Evolutionary conservation across 78 protist genomes (phyloP), one percentile per base, ranked within the genome.

Genomic region (Goniomonas avonlea): DNA sequence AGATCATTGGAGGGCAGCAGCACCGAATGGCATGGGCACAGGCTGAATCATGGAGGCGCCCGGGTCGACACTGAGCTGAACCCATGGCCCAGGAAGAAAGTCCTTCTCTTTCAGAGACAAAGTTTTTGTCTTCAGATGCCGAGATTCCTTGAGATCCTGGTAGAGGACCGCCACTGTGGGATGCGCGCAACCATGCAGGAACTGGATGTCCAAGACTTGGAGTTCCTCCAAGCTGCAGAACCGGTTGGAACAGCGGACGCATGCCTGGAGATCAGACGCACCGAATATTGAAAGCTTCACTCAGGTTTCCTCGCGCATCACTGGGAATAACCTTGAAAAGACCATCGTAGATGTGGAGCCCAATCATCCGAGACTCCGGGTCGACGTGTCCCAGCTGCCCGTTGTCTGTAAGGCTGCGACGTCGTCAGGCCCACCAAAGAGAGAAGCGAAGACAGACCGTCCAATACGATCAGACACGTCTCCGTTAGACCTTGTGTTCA

Each of bases 101-200:
- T 90, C 95, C 65, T 82, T 55, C 61, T 63, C 82, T n/a, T 13
- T 21, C 20, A 69, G 13, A 8, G 5, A 4, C 66, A 76, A 25
- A 50, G 58, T 61, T 77, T 88, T 86, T 34, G 95, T 90, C 39
- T 41, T 61, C 17, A 90, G 20, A 58, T 84, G 85, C 31, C 77
- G 60, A 29, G 35, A 35, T 13, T 82, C 88, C 56, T 81, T 47
- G 21, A 87, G 41, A 63, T 89, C 96, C 47, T 88, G 80, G 81
- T 69, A 90, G 23, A 92, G 87, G 3, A 86, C 63, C 25, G 77
- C 89, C 18, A 92, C 23, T 3, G 94, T 88, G 4, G 94, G 93
- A n/a, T 5, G 25, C 15, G 39, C 29, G 23, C 9, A 9, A 7
- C 76, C 83, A 76, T 78, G 38, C 34, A 88, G 82, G 63, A 89